Percentiles rank a stretch among this genome's conserved stretches.
Evolutionary conservation across 495 filamentous ascomycete genomes (phyloP).

Genomic region (Lasiosphaeria hispida): DNA sequence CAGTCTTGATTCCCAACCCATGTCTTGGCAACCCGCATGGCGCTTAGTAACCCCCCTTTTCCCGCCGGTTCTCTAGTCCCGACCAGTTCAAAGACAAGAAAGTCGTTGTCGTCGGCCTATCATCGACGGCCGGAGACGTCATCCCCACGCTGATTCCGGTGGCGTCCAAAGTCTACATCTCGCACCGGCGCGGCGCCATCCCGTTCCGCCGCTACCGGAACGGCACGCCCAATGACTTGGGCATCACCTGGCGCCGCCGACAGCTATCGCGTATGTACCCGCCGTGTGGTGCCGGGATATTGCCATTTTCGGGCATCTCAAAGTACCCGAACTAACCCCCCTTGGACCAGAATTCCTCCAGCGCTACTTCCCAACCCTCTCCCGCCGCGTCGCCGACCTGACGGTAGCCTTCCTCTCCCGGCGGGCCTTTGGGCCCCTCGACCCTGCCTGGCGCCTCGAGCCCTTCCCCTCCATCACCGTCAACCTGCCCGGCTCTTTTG

Average conservation of each 20-base stretch:
- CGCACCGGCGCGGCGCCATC: constrained; percentile 31
- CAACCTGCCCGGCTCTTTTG: constrained; percentile 19
- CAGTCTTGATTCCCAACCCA: background rate
- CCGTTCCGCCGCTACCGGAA: constrained; percentile 26
- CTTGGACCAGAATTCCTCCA: constrained; percentile 9
- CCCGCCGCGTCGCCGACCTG: constrained; percentile 14
- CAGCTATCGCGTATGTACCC: constrained; percentile 7
- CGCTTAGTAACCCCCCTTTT: background rate
- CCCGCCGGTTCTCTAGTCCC: constrained; percentile 15
- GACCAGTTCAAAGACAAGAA: constrained; percentile 27
- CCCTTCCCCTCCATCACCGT: constrained; percentile 28
- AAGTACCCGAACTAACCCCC: no score
- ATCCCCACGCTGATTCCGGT: constrained; percentile 26
- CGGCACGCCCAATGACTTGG: constrained; percentile 22
- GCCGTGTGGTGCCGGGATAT: no score
- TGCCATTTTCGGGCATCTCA: no score
- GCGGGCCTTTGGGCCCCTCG: constrained; percentile 16
- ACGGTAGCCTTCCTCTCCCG: constrained; percentile 16
- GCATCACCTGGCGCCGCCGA: constrained; percentile 24
- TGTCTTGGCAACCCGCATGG: constrained; percentile 3
- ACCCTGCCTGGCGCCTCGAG: constrained; percentile 33
- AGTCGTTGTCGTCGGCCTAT: constrained; percentile 30
- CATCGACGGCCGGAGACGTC: constrained; percentile 29
- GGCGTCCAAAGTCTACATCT: constrained; percentile 30
- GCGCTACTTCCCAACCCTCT: constrained; percentile 16